Evolutionary conservation across 768 basidiomycete species (phyloP).

Genomic region (Pisolithus tinctorius): DNA sequence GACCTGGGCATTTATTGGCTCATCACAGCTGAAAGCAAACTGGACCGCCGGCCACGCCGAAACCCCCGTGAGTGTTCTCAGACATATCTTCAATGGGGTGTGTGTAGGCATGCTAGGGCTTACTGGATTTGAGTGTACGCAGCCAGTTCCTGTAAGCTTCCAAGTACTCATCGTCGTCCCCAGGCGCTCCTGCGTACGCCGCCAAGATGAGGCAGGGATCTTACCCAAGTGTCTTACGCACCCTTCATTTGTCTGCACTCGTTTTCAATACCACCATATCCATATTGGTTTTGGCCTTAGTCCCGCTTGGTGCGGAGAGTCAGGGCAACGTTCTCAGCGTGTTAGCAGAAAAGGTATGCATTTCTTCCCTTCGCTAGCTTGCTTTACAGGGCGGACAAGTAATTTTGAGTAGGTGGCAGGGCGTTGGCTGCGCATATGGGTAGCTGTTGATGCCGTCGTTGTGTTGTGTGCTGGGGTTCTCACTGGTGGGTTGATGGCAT

Average conservation of each 20-base stretch:
- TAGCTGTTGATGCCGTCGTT: constrained; percentile 62
- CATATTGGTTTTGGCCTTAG: constrained; percentile 50
- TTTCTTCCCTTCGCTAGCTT: background rate
- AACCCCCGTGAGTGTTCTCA: constrained; percentile 28
- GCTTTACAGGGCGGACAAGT: background rate
- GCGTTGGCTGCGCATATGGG: constrained; percentile 53
- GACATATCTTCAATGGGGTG: constrained; percentile 56
- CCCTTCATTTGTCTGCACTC: constrained; percentile 55
- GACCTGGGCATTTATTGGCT: constrained; percentile 48
- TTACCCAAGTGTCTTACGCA: constrained; percentile 57
- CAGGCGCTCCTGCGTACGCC: constrained; percentile 59
- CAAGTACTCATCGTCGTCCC: constrained; percentile 5
- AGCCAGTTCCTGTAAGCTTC: background rate
- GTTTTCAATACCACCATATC: constrained; percentile 50
- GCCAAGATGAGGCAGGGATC: constrained; percentile 49
- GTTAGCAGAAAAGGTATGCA: constrained; percentile 49
- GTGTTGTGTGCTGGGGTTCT: constrained; percentile 70
- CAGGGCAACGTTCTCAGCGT: constrained; percentile 57
- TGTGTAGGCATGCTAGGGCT: constrained; percentile 68
- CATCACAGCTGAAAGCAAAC: constrained; percentile 42
- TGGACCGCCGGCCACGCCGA: constrained; percentile 37
- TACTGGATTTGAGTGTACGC: constrained; percentile 62
- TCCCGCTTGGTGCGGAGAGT: constrained; percentile 46
- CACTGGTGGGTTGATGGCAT: constrained; percentile 37
- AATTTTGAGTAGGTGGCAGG: constrained; percentile 42